phyloP scores from a whole-genome alignment of 495 filamentous ascomycete species.

The Jackrogersella multiformis region DNA sequence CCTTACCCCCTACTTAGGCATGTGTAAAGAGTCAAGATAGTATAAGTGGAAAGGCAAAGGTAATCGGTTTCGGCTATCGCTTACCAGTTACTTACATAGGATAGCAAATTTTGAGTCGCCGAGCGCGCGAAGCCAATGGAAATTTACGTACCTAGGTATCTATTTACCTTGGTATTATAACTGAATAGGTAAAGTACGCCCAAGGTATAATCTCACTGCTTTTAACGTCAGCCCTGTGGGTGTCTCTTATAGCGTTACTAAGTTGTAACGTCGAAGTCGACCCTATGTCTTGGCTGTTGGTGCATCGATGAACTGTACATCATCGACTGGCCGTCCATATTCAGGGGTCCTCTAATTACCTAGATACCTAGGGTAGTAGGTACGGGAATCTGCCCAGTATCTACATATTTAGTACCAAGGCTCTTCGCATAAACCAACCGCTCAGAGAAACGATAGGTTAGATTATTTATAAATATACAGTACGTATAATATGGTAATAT shows the following conservation, averaged over 20 bases:
- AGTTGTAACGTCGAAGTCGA: slow-evolving; percentile 17
- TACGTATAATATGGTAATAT: too few relatives aligned
- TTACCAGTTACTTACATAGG: slow-evolving; percentile 17
- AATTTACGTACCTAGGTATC: slow-evolving; percentile 18
- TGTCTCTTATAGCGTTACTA: slow-evolving; percentile 28
- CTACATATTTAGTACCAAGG: too few relatives aligned
- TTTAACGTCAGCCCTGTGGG: slow-evolving; percentile 38
- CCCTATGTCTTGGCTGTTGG: slow-evolving; percentile 5
- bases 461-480: background rate
- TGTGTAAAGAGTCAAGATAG: slow-evolving; percentile 9
- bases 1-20: slow-evolving; percentile 16
- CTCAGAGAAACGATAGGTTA: slow-evolving; percentile 7
- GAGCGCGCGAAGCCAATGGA: slow-evolving; percentile 37
- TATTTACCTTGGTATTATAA: background rate
- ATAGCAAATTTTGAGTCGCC: slow-evolving; percentile 23
- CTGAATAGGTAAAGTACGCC: background rate
- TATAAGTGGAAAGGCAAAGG: slow-evolving; percentile 8
- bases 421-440: slow-evolving; percentile 17
- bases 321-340: slow-evolving; percentile 2
- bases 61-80: slow-evolving; percentile 32
- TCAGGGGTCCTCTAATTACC: slow-evolving; percentile 16
- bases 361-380: background rate
- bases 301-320: slow-evolving; percentile 3
- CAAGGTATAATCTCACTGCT: slow-evolving; percentile 12
- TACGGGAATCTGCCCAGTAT: slow-evolving; percentile 5